Percentiles rank a stretch among this genome's conserved stretches.
Conservation (phyloP, 2,329 filamentous ascomycete species). For the Monosporascus sp. region DNA sequence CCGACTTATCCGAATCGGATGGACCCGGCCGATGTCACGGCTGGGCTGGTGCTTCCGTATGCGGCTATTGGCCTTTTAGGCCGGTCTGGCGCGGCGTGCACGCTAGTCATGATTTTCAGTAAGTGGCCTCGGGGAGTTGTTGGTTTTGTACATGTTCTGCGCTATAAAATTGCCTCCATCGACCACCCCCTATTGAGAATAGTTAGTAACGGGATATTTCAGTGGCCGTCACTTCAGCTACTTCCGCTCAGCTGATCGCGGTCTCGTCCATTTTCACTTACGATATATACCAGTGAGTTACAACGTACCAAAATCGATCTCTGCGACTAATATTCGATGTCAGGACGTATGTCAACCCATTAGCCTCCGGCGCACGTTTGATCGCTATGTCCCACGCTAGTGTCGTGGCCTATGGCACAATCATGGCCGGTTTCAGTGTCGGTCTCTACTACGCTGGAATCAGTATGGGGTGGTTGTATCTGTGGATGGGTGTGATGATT, state of each 20-base stretch:
- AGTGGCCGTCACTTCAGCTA: conserved; percentile 77
- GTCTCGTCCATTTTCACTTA: conserved; percentile 84
- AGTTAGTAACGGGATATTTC: neutral
- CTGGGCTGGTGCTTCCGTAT: conserved; percentile 79
- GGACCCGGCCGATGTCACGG: conserved; percentile 65
- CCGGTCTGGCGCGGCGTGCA: conserved; percentile 70
- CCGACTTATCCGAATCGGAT: conserved; percentile 68
- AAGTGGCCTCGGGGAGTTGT: neutral
- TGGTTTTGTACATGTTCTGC: neutral
- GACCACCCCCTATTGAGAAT: neutral
- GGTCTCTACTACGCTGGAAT: conserved; percentile 68
- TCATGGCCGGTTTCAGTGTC: conserved; percentile 71
- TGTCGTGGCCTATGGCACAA: conserved; percentile 62
- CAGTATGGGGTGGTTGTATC: conserved; percentile 81
- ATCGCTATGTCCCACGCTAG: conserved; percentile 72
- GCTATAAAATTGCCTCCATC: neutral
- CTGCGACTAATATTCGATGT: neutral
- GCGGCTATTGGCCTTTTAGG: conserved; percentile 77
- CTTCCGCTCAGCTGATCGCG: conserved; percentile 76
- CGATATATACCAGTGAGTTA: conserved; percentile 59
- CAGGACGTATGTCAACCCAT: conserved; percentile 76
- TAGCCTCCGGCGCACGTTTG: conserved; percentile 65
- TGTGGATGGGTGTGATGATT: conserved; percentile 87
- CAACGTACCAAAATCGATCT: neutral
- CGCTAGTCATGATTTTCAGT: conserved; percentile 72